Base-by-base conservation (phyloP, 2,329 filamentous ascomycete species). In the Fonsecaea pedrosoi region DNA sequence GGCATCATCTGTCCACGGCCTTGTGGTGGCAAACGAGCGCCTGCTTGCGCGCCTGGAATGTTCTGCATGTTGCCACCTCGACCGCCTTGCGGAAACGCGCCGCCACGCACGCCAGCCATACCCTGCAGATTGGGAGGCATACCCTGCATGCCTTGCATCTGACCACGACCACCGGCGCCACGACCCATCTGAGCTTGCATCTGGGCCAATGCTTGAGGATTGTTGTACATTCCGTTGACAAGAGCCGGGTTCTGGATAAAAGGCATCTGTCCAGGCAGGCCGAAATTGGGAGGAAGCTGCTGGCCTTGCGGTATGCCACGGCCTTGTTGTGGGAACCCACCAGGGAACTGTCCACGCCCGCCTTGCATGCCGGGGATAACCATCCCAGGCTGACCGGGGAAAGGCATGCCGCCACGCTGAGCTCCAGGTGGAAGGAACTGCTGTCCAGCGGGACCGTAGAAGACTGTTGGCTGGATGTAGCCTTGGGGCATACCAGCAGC, bases 401-500 rank as follows among this genome's bases (percentile, higher is more conserved):
- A 89, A 55, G 85, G 84, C 79, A 89, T 84, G 73, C 86, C 86
- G 70, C 86, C 86, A 77, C 86, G 86, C 75, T 84, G 84, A 68
- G 77, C 76, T 71, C 81, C 81, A 15, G 76, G 75, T 18, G 69
- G 66, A 40, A 73, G 64, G 54, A 71, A 71, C 76, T 83, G 82
- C 74, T 83, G 81, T 35, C 59, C 45, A 60, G 91, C 91, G 72
- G 92, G 91, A 70, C 90, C 90, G 79, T 96, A 96, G 86, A 95
- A 98, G 83, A 98, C 93, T 71, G 91, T 90, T 66, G 92, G 89
- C 79, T 92, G 92, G 86, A 96, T 94, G 86, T 91, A 90, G 82
- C 90, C 64, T 21, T 86, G 91, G 73, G 92, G 90, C 87, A 97
- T 92, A 76, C 92, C 93, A 62, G 91, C 92, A 72, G 91, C 91